phyloP scores from a whole-genome alignment of 306 rosid genomes.

The Vigna mungo region DNA sequence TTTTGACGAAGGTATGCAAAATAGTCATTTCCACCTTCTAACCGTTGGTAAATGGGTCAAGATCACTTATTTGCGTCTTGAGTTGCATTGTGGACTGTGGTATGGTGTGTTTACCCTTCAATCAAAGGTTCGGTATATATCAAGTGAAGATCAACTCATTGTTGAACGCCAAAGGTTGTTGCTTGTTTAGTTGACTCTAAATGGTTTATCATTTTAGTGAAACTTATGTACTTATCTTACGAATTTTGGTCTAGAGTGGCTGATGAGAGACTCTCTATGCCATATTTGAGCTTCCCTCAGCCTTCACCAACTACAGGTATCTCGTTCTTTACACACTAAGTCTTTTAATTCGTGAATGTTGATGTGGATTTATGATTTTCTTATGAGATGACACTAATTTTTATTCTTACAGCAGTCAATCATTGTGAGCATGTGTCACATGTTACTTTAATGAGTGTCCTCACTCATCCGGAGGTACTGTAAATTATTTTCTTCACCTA shows the following conservation, averaged over 20 bases:
- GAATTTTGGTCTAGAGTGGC: slow-evolving; percentile 51
- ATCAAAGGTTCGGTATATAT: slow-evolving; percentile 59
- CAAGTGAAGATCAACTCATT: slow-evolving; percentile 51
- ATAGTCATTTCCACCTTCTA: slow-evolving; percentile 41
- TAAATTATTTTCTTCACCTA: slow-evolving; percentile 20
- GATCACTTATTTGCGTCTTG: slow-evolving; percentile 54
- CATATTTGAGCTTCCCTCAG: slow-evolving; percentile 52
- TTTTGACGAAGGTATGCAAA: slow-evolving; percentile 46
- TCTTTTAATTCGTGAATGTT: background rate
- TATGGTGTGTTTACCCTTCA: slow-evolving; percentile 53
- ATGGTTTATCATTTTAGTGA: slow-evolving; percentile 5
- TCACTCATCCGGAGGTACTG: slow-evolving; percentile 62
- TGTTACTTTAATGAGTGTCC: slow-evolving; percentile 68
- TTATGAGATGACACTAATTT: background rate
- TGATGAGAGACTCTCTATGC: slow-evolving; percentile 51
- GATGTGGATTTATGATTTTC: slow-evolving; percentile 12
- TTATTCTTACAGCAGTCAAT: slow-evolving; percentile 52
- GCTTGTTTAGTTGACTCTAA: slow-evolving; percentile 32
- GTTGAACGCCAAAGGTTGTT: slow-evolving; percentile 63
- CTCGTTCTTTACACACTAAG: slow-evolving; percentile 28
- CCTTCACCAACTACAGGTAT: slow-evolving; percentile 64
- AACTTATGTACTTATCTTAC: background rate
- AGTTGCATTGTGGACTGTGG: slow-evolving; percentile 66
- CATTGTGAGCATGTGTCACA: slow-evolving; percentile 33
- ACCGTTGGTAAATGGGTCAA: slow-evolving; percentile 64